Conservation (phyloP, 2,329 filamentous ascomycete species). For the Botrytis elliptica region DNA sequence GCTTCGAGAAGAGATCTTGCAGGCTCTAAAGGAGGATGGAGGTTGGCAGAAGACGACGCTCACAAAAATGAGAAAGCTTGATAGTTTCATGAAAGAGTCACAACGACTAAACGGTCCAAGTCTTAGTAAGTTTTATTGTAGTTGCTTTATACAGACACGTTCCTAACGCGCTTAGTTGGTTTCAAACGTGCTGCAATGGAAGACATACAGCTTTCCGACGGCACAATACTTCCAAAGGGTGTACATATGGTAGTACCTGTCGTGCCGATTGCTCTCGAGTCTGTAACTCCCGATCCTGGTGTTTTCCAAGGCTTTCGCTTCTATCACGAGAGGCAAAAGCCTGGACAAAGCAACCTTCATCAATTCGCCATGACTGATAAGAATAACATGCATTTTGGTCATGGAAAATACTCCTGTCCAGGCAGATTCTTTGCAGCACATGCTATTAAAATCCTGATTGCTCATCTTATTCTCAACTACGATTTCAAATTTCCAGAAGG, state of each 20-base stretch:
- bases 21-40: conserved; percentile 40
- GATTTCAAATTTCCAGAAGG: conserved; percentile 57
- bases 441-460: conserved; percentile 49
- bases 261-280: conserved; percentile 15
- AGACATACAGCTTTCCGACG: conserved; percentile 37
- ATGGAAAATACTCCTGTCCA: conserved; percentile 45
- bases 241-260: conserved; percentile 30
- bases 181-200: conserved; percentile 27
- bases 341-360: conserved; percentile 16
- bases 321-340: conserved; percentile 5
- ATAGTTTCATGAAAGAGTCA: conserved; percentile 44
- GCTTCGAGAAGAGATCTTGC: conserved; percentile 24
- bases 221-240: conserved; percentile 37
- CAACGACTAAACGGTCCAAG: conserved; percentile 40
- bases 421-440: conserved; percentile 43
- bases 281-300: neutral
- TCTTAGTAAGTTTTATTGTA: conserved; percentile 31
- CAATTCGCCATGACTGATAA: conserved; percentile 39
- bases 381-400: conserved; percentile 40
- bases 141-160: neutral
- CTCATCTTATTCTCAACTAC: conserved; percentile 37
- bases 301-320: conserved; percentile 24
- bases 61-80: conserved; percentile 37
- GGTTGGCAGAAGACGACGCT: conserved; percentile 34
- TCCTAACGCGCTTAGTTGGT: neutral